Evolutionary conservation across 2,329 filamentous ascomycete genomes (phyloP).

Genomic region (Aspergillus persii): DNA sequence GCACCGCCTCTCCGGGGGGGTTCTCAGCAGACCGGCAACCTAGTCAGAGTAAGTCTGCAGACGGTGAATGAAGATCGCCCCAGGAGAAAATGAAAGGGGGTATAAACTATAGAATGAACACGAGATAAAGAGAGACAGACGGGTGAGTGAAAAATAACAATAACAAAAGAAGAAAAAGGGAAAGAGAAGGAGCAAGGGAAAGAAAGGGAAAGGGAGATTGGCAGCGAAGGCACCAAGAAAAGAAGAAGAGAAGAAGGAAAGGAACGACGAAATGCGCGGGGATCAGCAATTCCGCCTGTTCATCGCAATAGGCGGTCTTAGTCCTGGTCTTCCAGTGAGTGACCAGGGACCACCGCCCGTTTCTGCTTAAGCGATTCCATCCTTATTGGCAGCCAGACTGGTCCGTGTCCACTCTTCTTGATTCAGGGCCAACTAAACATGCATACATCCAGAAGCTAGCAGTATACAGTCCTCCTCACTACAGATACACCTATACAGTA

Average conservation of each 20-base stretch:
- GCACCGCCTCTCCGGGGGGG: conserved; percentile 5
- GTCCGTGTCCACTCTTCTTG: not conserved
- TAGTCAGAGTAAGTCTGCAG: not conserved
- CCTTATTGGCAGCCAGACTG: not conserved
- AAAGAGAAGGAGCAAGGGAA: not conserved
- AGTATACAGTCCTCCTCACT: not conserved
- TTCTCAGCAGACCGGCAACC: not conserved
- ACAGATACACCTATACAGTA: too few relatives aligned
- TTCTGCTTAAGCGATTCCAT: not conserved
- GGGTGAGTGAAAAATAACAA: too few relatives aligned
- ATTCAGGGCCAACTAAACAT: not conserved
- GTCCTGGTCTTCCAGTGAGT: not conserved
- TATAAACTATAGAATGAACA: not conserved
- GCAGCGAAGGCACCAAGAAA: not conserved
- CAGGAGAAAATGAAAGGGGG: not conserved
- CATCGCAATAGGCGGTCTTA: not conserved
- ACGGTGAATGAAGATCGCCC: not conserved
- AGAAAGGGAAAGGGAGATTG: not conserved
- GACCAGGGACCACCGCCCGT: not conserved
- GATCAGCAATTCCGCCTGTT: not conserved
- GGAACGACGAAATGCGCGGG: not conserved
- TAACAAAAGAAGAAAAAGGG: not conserved
- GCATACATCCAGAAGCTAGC: not conserved
- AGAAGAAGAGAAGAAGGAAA: not conserved
- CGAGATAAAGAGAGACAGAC: not conserved